A percentile compares a stretch with the other conserved stretches of the same genome.
Evolutionary conservation across 148 eudicot species (phyloP).

Genomic region (Arbutus unedo): DNA sequence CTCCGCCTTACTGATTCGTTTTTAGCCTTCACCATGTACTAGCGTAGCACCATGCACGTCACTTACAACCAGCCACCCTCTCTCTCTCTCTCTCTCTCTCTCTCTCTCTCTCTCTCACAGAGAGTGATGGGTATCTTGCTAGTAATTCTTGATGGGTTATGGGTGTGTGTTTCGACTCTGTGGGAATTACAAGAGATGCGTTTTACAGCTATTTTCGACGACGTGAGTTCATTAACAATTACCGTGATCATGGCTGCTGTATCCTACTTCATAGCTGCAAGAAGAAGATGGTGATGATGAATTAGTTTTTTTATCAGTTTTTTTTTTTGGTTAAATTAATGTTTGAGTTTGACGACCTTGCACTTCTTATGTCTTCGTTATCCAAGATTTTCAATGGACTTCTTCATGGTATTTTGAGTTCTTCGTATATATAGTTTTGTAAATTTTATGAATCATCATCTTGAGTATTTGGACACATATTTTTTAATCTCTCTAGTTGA

Average conservation of each 20-base stretch:
- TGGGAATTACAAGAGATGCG: conserved; percentile 46
- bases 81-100: conserved; percentile 4
- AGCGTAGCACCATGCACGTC: neutral
- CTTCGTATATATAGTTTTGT: no score
- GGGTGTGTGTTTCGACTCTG: conserved; percentile 20
- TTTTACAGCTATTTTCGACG: conserved; percentile 21
- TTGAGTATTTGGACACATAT: no score
- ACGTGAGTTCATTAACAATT: conserved; percentile 16
- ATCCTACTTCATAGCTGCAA: conserved; percentile 14
- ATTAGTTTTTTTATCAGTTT: neutral
- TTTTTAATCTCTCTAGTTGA: no score
- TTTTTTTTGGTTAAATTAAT: neutral
- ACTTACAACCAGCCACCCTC: neutral
- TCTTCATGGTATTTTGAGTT: no score
- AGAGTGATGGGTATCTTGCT: conserved; percentile 10
- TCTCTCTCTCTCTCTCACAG: neutral
- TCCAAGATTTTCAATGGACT: no score
- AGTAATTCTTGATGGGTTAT: conserved; percentile 25
- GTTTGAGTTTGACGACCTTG: neutral
- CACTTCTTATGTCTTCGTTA: no score
- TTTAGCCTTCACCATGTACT: neutral
- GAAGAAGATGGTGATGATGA: conserved; percentile 4
- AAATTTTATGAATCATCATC: no score
- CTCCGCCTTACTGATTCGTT: neutral
- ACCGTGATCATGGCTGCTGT: conserved; percentile 18